Evolutionary conservation across 805 yeast species (phyloP).

Genomic region (Komagataella pseudopastoris): DNA sequence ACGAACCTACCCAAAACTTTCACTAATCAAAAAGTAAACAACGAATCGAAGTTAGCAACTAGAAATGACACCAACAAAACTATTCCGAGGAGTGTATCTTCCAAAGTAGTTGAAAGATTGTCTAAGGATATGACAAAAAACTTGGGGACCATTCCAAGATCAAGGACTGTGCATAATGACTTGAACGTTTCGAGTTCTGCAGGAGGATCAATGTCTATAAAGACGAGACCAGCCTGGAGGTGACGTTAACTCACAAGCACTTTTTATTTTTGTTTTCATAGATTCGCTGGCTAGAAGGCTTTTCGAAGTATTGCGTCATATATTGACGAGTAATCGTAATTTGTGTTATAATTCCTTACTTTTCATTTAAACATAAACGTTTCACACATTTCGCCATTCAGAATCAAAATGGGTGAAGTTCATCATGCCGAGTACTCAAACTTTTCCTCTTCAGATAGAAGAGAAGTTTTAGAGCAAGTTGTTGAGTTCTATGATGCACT

Average conservation of each 20-base stretch:
- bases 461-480: constrained; percentile 45
- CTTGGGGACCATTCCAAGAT: background rate
- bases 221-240: background rate
- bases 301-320: background rate
- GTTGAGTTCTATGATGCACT: constrained; percentile 55
- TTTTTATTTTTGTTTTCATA: background rate
- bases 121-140: background rate
- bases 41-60: background rate
- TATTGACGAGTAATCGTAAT: background rate
- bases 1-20: background rate
- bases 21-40: background rate
- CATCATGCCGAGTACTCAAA: constrained; percentile 65
- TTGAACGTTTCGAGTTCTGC: background rate
- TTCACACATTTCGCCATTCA: background rate
- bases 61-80: background rate
- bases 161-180: background rate
- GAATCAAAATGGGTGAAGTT: background rate
- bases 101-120: background rate
- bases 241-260: background rate
- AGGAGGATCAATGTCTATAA: background rate
- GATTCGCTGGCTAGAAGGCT: background rate
- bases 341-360: background rate
- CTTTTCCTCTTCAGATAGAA: constrained; percentile 27
- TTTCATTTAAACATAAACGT: background rate
- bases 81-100: background rate